Conservation (phyloP, 805 yeast species). For the Starmerella vitae region DNA sequence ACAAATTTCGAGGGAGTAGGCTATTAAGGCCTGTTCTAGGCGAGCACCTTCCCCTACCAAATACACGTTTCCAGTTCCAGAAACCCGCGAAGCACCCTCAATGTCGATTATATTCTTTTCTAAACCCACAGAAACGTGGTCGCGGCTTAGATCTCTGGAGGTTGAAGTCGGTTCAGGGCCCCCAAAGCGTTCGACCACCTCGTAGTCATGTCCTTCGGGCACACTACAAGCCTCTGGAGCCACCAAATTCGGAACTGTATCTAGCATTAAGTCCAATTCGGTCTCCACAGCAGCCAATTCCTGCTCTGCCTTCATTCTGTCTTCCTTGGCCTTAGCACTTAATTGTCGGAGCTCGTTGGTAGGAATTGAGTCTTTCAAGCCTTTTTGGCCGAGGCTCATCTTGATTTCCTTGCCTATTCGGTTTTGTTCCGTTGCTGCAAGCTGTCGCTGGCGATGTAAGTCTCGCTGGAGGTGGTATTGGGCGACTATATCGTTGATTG, state of each 20-base stretch:
- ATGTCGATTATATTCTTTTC: constrained; percentile 58
- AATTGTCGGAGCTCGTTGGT: constrained; percentile 10
- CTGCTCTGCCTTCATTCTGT: constrained; percentile 13
- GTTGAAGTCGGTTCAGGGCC: background rate
- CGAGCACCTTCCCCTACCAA: constrained; percentile 72
- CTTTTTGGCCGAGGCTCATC: constrained; percentile 5
- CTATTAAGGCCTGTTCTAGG: constrained; percentile 78
- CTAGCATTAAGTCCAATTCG: constrained; percentile 16
- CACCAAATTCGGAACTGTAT: constrained; percentile 26
- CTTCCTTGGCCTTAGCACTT: constrained; percentile 5
- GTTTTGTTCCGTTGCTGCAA: constrained; percentile 18
- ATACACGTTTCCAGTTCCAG: constrained; percentile 63
- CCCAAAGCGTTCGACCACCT: constrained; percentile 12
- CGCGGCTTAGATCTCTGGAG: constrained; percentile 21
- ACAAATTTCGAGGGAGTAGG: constrained; percentile 59
- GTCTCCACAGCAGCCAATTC: constrained; percentile 14
- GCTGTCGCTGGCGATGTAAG: constrained; percentile 11
- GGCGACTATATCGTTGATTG: constrained; percentile 20
- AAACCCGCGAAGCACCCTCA: constrained; percentile 52
- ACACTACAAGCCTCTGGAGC: constrained; percentile 13
- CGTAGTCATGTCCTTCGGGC: constrained; percentile 13
- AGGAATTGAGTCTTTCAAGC: constrained; percentile 15
- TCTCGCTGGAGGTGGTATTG: constrained; percentile 18
- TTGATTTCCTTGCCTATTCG: constrained; percentile 12
- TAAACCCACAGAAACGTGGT: constrained; percentile 63